Percentiles rank a stretch among this genome's conserved stretches.
These are phyloP conservation scores for Mycena latifolia DNA, from an alignment of 768 basidiomycete species.

Conservation along the genomic window DNA sequence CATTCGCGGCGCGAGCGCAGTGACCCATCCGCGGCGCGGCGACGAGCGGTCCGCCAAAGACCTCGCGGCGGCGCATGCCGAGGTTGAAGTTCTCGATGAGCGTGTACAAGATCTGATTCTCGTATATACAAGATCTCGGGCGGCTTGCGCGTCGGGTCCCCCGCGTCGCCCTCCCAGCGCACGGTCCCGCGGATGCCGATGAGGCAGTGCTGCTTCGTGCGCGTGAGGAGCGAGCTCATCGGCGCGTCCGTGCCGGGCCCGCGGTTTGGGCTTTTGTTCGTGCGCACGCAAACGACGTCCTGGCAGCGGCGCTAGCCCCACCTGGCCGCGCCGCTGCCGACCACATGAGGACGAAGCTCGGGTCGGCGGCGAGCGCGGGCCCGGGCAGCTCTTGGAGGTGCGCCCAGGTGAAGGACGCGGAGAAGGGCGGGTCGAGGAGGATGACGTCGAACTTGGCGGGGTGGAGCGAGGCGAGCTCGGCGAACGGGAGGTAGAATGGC, in stretches of 20 bases:
- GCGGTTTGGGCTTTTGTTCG: constrained; percentile 78
- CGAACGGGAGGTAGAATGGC: constrained; percentile 77
- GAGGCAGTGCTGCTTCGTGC: constrained; percentile 95
- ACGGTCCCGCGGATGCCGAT: constrained; percentile 99
- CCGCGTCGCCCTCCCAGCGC: constrained; percentile 93
- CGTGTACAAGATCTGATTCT: too few relatives aligned
- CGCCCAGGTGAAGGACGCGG: constrained; percentile 88
- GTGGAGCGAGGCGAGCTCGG: constrained; percentile 66
- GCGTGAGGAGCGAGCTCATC: constrained; percentile 86
- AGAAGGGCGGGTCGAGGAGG: constrained; percentile 91
- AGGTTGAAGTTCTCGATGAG: constrained; percentile 98
- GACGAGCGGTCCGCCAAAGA: constrained; percentile 84
- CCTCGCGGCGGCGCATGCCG: constrained; percentile 89
- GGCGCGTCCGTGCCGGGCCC: constrained; percentile 90
- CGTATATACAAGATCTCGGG: too few relatives aligned
- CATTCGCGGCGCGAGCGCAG: constrained; percentile 73
- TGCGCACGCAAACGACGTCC: constrained; percentile 99
- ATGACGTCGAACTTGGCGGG: constrained; percentile 91
- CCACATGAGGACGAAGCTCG: constrained; percentile 96
- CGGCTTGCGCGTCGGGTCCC: constrained; percentile 88
- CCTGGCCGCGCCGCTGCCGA: constrained; percentile 93
- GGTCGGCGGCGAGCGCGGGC: constrained; percentile 87
- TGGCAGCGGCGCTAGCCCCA: constrained; percentile 98
- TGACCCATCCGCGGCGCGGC: constrained; percentile 92
- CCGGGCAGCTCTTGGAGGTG: constrained; percentile 86